Percentiles rank a stretch among this genome's conserved stretches.
These are phyloP conservation scores for Eutypella sp. DNA, from an alignment of 2,329 filamentous ascomycete species.

Conservation along the genomic window DNA sequence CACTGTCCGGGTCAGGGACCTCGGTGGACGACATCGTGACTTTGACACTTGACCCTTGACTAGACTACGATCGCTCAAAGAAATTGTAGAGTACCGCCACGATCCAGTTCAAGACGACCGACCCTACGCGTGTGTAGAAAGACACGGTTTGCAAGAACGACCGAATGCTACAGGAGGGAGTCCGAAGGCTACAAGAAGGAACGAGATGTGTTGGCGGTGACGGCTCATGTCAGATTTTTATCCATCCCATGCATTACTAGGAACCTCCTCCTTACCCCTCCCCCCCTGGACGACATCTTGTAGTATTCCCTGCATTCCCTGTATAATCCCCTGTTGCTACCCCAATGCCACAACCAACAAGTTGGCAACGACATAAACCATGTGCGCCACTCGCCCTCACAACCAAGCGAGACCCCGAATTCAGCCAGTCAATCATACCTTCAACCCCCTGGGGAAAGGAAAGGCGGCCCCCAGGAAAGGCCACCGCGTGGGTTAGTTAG, in stretches of 20 bases:
- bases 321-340: not conserved
- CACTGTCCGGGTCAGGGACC: slow-evolving; percentile 20
- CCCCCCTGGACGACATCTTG: not conserved
- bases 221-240: not conserved
- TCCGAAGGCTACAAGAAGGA: not conserved
- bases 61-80: too few relatives aligned
- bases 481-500: not conserved
- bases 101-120: too few relatives aligned
- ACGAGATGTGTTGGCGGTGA: not conserved
- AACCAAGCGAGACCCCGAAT: too few relatives aligned
- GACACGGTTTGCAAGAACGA: too few relatives aligned
- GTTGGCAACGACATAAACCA: too few relatives aligned
- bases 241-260: not conserved
- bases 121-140: too few relatives aligned
- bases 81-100: too few relatives aligned
- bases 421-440: too few relatives aligned
- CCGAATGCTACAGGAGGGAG: not conserved
- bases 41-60: slow-evolving; percentile 1
- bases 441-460: too few relatives aligned
- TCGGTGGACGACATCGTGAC: slow-evolving; percentile 23
- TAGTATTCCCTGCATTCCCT: not conserved
- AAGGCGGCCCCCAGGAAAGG: too few relatives aligned
- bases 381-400: too few relatives aligned
- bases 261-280: too few relatives aligned
- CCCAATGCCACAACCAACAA: not conserved